A percentile compares a stretch with the other conserved stretches of the same genome.
These are phyloP conservation scores for Peniophora sp. DNA, from an alignment of 1,284 basidiomycete genomes.

Conservation along the genomic window DNA sequence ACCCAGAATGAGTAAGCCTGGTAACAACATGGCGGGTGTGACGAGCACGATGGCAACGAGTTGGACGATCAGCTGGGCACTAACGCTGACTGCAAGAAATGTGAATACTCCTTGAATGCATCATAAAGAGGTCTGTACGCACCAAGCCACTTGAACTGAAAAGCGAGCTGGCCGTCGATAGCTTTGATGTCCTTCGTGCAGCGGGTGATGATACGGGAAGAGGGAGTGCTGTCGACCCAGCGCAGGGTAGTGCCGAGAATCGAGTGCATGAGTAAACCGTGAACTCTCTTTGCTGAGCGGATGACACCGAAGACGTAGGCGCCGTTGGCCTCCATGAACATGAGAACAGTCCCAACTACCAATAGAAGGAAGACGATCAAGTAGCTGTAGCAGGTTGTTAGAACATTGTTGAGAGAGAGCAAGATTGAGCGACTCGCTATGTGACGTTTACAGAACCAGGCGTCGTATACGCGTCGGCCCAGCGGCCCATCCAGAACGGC, in stretches of 20 bases:
- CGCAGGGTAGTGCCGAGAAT: constrained; percentile 51
- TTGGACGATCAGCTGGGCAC: constrained; percentile 27
- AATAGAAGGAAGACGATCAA: constrained; percentile 33
- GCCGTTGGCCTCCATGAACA: constrained; percentile 21
- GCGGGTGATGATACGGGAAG: constrained; percentile 47
- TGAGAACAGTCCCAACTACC: constrained; percentile 19
- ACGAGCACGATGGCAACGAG: constrained; percentile 37
- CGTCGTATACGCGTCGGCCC: constrained; percentile 32
- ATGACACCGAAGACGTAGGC: constrained; percentile 32
- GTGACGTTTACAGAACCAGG: constrained; percentile 18
- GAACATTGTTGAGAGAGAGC: neutral
- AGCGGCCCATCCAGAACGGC: constrained; percentile 37
- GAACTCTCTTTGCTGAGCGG: constrained; percentile 50
- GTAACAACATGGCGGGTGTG: constrained; percentile 35
- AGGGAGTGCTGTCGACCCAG: constrained; percentile 54
- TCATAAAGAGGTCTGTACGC: constrained; percentile 19
- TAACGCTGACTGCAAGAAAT: constrained; percentile 18
- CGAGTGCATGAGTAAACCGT: constrained; percentile 43
- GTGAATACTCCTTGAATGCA: constrained; percentile 16
- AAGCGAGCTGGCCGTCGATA: constrained; percentile 11
- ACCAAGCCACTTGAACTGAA: too few species aligned
- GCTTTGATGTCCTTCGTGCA: constrained; percentile 52
- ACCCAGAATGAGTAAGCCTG: constrained; percentile 30
- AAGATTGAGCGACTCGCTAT: constrained; percentile 15
- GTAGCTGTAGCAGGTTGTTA: constrained; percentile 22